phyloP scores from a whole-genome alignment of 257 asterid genomes.

The Lycium barbarum region DNA sequence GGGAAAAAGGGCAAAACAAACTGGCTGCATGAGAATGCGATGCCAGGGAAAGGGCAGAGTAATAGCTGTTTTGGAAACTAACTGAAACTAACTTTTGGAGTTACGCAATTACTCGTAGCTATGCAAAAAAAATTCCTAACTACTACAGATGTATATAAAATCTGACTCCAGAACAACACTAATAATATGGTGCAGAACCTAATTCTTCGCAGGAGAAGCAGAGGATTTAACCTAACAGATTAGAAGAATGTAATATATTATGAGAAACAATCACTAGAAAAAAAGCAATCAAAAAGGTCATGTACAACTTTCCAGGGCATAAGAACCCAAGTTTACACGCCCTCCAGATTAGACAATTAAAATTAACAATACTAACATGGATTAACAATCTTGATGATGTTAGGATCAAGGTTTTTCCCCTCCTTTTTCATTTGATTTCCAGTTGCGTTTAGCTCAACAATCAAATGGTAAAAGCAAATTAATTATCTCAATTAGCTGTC shows the following conservation, averaged over 20 bases:
- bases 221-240: not conserved
- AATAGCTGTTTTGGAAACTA: not conserved
- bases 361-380: not conserved
- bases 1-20: not conserved
- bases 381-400: constrained; percentile 8
- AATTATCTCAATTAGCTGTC: not conserved
- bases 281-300: constrained; percentile 1
- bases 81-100: not conserved
- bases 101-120: not conserved
- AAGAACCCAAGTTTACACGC: not conserved
- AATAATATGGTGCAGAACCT: not conserved
- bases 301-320: not conserved
- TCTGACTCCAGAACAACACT: not conserved
- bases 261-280: not conserved
- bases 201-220: not conserved
- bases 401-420: not conserved
- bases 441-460: constrained; percentile 24
- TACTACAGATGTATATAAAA: not conserved
- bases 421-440: not conserved
- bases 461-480: not conserved
- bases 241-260: not conserved
- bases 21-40: not conserved
- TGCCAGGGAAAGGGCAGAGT: not conserved
- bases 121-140: constrained; percentile 7
- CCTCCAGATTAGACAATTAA: not conserved